Conservation (phyloP, 2,329 filamentous ascomycete genomes). For the Colletotrichum sp. region DNA sequence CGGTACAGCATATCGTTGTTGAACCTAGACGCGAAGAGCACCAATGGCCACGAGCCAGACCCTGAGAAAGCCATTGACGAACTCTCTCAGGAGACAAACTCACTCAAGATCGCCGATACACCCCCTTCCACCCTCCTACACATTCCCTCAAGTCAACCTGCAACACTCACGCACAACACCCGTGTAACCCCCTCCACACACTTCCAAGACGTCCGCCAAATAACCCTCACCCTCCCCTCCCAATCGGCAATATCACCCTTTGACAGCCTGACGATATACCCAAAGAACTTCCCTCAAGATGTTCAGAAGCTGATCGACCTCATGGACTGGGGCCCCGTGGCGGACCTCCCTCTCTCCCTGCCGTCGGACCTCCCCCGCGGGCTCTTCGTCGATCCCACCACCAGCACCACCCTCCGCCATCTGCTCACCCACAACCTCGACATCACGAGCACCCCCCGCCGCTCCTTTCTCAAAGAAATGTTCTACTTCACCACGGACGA, state of each 20-base stretch:
- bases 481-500: constrained; percentile 75
- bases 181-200: constrained; percentile 78
- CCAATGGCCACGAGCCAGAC: neutral
- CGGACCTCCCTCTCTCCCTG: constrained; percentile 66
- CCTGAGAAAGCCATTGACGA: neutral
- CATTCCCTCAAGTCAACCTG: constrained; percentile 60
- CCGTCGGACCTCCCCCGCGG: constrained; percentile 24
- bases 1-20: constrained; percentile 67
- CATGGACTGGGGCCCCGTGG: constrained; percentile 78
- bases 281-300: constrained; percentile 84
- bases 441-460: constrained; percentile 85
- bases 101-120: neutral
- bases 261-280: constrained; percentile 81
- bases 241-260: constrained; percentile 65
- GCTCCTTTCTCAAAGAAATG: constrained; percentile 82
- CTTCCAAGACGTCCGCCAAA: constrained; percentile 94
- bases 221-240: constrained; percentile 22
- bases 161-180: constrained; percentile 67
- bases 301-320: constrained; percentile 78
- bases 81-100: neutral
- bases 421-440: constrained; percentile 86
- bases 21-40: constrained; percentile 15
- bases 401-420: constrained; percentile 68
- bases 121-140: constrained; percentile 47
- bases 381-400: constrained; percentile 40